phyloP scores from a whole-genome alignment of 1,284 basidiomycete genomes.

The Boletus nobilissimus region DNA sequence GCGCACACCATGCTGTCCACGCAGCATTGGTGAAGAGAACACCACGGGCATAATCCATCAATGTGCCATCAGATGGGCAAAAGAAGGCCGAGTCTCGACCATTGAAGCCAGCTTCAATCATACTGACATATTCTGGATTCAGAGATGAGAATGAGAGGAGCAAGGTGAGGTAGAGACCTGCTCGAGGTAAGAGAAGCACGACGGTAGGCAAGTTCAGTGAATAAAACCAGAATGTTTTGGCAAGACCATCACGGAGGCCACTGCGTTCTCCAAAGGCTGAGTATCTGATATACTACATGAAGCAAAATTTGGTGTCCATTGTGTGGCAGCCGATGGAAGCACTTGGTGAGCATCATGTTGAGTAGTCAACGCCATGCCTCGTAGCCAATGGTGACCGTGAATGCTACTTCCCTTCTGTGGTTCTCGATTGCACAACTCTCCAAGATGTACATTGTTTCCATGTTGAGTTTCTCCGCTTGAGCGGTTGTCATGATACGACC shows the following conservation, averaged over 20 bases:
- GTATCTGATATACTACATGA: slow-evolving; percentile 78
- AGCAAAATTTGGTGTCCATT: slow-evolving; percentile 84
- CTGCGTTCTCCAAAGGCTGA: slow-evolving; percentile 70
- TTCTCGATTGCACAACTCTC: slow-evolving; percentile 89
- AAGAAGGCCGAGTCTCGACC: slow-evolving; percentile 79
- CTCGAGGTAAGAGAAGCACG: slow-evolving; percentile 80
- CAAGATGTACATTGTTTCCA: slow-evolving; percentile 80
- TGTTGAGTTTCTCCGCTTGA: slow-evolving; percentile 72
- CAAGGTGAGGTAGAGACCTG: slow-evolving; percentile 74
- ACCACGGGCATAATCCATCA: slow-evolving; percentile 77
- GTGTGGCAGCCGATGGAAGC: slow-evolving; percentile 83
- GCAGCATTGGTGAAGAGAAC: slow-evolving; percentile 79
- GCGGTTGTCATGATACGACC: slow-evolving; percentile 71
- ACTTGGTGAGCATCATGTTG: slow-evolving; percentile 85
- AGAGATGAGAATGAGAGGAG: slow-evolving; percentile 71
- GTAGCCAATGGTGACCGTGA: slow-evolving; percentile 77
- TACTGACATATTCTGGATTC: slow-evolving; percentile 57
- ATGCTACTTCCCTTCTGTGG: slow-evolving; percentile 81
- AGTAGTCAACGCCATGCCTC: slow-evolving; percentile 86
- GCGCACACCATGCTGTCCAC: slow-evolving; percentile 76
- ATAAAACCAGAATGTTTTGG: slow-evolving; percentile 82
- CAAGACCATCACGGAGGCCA: slow-evolving; percentile 68
- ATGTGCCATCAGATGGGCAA: slow-evolving; percentile 63
- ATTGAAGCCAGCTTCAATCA: slow-evolving; percentile 59
- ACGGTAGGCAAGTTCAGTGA: slow-evolving; percentile 84